Conservation (phyloP, 2,329 filamentous ascomycete species). For the Alternaria panax region DNA sequence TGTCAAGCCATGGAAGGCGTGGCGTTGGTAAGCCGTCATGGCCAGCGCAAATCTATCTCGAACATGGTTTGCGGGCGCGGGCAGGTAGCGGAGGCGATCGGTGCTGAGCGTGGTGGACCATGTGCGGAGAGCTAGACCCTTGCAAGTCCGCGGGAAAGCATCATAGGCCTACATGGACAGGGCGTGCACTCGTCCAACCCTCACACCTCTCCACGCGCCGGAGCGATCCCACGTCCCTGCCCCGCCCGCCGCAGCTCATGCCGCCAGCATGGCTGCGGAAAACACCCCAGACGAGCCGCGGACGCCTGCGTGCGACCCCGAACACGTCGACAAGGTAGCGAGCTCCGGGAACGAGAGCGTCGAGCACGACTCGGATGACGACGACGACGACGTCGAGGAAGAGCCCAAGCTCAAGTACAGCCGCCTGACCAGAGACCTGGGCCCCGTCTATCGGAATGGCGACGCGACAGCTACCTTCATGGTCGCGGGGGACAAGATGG, state of each 20-base stretch:
- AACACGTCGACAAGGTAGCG: conserved; percentile 24
- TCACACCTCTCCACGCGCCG: conserved; percentile 29
- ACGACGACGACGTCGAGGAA: conserved; percentile 86
- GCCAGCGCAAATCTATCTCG: conserved; percentile 21
- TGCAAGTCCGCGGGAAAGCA: conserved; percentile 27
- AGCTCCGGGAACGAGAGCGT: conserved; percentile 32
- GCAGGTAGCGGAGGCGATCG: not conserved
- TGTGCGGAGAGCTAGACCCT: conserved; percentile 21
- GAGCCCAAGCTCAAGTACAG: conserved; percentile 95
- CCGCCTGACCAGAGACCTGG: conserved; percentile 80
- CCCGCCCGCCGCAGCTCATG: conserved; percentile 45
- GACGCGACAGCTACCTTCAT: conserved; percentile 93
- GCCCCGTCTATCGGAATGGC: conserved; percentile 86
- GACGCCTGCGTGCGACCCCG: conserved; percentile 39
- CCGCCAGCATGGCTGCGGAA: conserved; percentile 52
- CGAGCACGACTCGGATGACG: conserved; percentile 57
- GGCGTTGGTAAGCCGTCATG: conserved; percentile 34
- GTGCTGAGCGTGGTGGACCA: conserved; percentile 15
- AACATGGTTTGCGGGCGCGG: conserved; percentile 25
- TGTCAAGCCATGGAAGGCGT: conserved; percentile 33
- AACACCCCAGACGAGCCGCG: conserved; percentile 45
- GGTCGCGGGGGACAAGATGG: conserved; percentile 96
- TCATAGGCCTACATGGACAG: conserved; percentile 35
- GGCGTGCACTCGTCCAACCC: conserved; percentile 26
- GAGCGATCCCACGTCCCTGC: conserved; percentile 28